Conservation (phyloP, 2,329 filamentous ascomycete species). For the Colletotrichum tofieldiae region DNA sequence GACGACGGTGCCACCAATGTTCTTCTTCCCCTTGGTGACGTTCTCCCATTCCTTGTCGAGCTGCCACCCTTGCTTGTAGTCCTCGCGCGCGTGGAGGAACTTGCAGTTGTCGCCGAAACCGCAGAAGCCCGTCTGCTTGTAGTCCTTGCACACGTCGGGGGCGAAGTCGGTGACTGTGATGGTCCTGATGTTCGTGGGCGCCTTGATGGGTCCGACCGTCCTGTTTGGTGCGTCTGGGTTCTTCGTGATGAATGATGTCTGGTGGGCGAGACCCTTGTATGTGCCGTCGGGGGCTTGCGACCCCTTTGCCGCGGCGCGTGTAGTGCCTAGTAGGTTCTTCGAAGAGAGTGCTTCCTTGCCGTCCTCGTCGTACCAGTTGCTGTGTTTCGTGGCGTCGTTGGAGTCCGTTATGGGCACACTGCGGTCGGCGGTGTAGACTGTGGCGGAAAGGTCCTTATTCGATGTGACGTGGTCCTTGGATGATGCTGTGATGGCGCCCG, state of each 20-base stretch:
- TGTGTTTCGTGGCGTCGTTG: conserved; percentile 92
- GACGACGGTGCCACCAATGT: conserved; percentile 72
- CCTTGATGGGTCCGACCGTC: conserved; percentile 88
- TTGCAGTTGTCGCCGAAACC: conserved; percentile 82
- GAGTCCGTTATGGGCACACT: conserved; percentile 74
- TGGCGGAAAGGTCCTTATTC: conserved; percentile 63
- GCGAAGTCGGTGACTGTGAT: conserved; percentile 93
- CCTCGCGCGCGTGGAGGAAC: conserved; percentile 82
- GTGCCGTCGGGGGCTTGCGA: conserved; percentile 70
- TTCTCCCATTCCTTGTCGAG: conserved; percentile 95
- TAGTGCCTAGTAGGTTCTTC: conserved; percentile 73
- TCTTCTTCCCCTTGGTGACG: conserved; percentile 80
- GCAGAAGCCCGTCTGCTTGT: conserved; percentile 71
- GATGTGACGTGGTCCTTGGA: conserved; percentile 62
- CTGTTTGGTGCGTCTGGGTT: conserved; percentile 81
- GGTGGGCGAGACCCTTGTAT: conserved; percentile 83
- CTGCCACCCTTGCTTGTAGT: conserved; percentile 95
- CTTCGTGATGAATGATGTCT: conserved; percentile 83
- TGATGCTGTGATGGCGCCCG: conserved; percentile 76
- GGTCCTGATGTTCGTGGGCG: conserved; percentile 89
- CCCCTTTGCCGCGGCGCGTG: conserved; percentile 53
- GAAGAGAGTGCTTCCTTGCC: conserved; percentile 61
- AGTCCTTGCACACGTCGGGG: conserved; percentile 94
- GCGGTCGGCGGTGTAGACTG: conserved; percentile 74
- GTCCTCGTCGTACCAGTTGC: conserved; percentile 91